Evolutionary conservation across 345 rosid genomes (phyloP).

Genomic region (Pistacia vera): DNA sequence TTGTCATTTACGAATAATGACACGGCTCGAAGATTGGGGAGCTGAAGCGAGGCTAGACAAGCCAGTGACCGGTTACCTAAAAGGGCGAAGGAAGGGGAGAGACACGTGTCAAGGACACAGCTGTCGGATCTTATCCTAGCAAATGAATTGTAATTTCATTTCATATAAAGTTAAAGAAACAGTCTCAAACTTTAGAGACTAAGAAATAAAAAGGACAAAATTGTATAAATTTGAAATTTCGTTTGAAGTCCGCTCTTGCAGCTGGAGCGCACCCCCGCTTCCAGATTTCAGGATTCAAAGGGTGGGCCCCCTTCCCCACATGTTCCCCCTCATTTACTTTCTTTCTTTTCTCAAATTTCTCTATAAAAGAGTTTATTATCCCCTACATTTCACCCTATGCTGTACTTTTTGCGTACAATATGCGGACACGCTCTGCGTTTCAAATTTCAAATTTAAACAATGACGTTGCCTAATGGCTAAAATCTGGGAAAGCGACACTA

Average conservation of each 20-base stretch:
- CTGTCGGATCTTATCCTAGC: constrained; percentile 52
- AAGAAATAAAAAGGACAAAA: neutral
- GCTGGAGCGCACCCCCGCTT: constrained; percentile 42
- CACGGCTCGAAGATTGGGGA: constrained; percentile 5
- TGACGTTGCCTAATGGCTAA: too few species aligned
- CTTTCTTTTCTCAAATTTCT: neutral
- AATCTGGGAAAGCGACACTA: too few species aligned
- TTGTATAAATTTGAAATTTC: constrained; percentile 29
- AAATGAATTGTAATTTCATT: neutral
- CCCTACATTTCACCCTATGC: neutral
- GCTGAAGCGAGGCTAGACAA: neutral
- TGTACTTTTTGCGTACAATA: neutral
- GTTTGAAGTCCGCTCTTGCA: constrained; percentile 40
- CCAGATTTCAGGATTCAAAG: constrained; percentile 30
- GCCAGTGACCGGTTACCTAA: constrained; percentile 15
- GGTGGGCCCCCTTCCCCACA: constrained; percentile 23
- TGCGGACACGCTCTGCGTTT: neutral
- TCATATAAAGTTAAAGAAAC: neutral
- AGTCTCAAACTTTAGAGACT: neutral
- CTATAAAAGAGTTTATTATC: neutral
- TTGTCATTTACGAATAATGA: neutral
- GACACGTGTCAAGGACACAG: constrained; percentile 43
- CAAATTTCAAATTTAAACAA: neutral
- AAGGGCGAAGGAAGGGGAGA: neutral
- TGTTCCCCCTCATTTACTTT: neutral